Evolutionary conservation across 768 basidiomycete genomes (phyloP), one percentile per base, ranked within the genome.

Genomic region (Coprinopsis sp.): DNA sequence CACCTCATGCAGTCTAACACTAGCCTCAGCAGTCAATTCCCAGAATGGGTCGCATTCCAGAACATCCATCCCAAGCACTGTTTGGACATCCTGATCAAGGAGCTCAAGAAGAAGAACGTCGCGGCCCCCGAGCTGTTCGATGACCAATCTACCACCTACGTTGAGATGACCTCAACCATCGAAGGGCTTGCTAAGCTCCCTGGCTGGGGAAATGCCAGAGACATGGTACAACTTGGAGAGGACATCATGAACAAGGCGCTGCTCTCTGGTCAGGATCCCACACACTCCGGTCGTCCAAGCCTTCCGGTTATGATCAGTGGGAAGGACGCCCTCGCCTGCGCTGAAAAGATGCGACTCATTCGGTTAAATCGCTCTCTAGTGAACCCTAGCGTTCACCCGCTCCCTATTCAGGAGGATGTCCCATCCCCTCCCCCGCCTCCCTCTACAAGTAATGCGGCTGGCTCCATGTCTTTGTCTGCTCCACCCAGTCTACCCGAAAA

Each of bases 141-240:
- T 21, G 47, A 54, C 1, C 39, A 55, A 1, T 69, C 62, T n/a
- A 22, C 31, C 1, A 53, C 48, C 3, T 72, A 71, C 51, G 8
- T 33, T 10, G 55, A 64, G 33, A 70, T 82, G 66, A 57, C 62
- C n/a, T 52, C 49, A 1, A 21, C 73, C 8, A 53, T 84, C 45
- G 46, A 58, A 5, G 48, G 69, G 11, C 64, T 84, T 51, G 65
- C 76, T 6, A 31, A 49, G 7, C 61, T 83, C 1, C 64, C 69
- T 3, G 74, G 74, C 1, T 86, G 84, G 84, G 84, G 82, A 12
- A 86, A 86, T 40, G 84, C 82, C 2, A 72, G 82, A 6, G 84
- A 86, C 51, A 69, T 84, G 58, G 66, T 75, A 42, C 76, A 75
- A 0, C 62, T 83, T 4, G 61, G 77, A 0, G 76, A 74, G 54